phyloP scores from a whole-genome alignment of 2,329 filamentous ascomycete species.

The Scedosporium dehoogii region DNA sequence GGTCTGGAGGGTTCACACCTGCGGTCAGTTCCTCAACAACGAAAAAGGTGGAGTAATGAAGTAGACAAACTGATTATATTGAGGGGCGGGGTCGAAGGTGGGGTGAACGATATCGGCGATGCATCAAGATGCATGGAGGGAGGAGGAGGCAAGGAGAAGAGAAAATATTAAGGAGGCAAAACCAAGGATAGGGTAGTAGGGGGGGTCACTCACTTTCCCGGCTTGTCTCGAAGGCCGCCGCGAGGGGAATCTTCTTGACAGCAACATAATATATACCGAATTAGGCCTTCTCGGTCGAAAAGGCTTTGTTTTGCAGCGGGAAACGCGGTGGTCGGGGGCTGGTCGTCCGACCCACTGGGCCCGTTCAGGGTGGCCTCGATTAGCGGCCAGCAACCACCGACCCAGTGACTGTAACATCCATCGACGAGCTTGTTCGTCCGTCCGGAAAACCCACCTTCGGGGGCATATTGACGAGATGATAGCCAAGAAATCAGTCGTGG shows the following conservation, averaged over 20 bases:
- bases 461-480: slow-evolving; percentile 76
- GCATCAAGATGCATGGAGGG: neutral
- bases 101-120: neutral
- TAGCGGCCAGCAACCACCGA: slow-evolving; percentile 88
- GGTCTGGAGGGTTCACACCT: slow-evolving; percentile 32
- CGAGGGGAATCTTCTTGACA: slow-evolving; percentile 63
- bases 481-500: slow-evolving; percentile 76
- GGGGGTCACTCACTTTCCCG: slow-evolving; percentile 59
- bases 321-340: neutral
- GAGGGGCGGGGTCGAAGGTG: neutral
- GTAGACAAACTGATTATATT: slow-evolving; percentile 1
- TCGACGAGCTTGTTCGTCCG: slow-evolving; percentile 97
- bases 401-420: slow-evolving; percentile 97
- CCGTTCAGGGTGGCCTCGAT: slow-evolving; percentile 68
- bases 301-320: slow-evolving; percentile 34
- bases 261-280: slow-evolving; percentile 81
- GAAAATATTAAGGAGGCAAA: neutral
- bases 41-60: neutral
- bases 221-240: slow-evolving; percentile 88
- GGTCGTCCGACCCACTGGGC: slow-evolving; percentile 17
- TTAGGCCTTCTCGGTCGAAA: slow-evolving; percentile 76
- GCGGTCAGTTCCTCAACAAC: slow-evolving; percentile 12
- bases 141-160: neutral
- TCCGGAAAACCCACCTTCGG: slow-evolving; percentile 86
- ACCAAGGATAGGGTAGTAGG: neutral